These are phyloP conservation scores for Actinidia arguta DNA, from an alignment of 179 eudicot genomes.

Conservation along the genomic window DNA sequence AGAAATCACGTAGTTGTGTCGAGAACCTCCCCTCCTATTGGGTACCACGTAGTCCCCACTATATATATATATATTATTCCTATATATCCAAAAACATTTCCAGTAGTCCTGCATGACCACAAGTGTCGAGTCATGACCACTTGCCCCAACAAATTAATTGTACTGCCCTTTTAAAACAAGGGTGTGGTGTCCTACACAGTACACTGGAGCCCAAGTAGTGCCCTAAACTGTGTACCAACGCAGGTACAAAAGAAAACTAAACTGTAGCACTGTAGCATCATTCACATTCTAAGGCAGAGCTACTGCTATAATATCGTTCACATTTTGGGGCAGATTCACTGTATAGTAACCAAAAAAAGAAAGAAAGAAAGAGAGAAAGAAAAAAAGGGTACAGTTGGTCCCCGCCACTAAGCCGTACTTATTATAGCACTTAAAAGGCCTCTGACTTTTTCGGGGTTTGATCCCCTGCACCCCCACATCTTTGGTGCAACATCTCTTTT, in stretches of 20 bases:
- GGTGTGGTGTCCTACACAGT: not conserved
- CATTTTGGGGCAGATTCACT: not conserved
- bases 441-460: constrained; percentile 3
- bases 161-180: not conserved
- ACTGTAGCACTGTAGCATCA: not conserved
- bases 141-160: no score
- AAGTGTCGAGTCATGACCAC: no score
- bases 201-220: not conserved
- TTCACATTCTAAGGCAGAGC: not conserved
- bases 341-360: not conserved
- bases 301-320: no score
- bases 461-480: not conserved
- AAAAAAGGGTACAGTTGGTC: constrained; percentile 5
- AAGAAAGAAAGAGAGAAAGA: not conserved
- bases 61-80: no score
- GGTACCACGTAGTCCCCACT: not conserved
- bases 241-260: not conserved
- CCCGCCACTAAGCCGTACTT: constrained; percentile 12
- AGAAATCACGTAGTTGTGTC: no score
- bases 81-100: no score
- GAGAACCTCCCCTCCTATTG: not conserved
- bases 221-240: not conserved
- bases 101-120: no score
- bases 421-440: not conserved
- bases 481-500: no score